Evolutionary conservation across 805 yeast genomes (phyloP), one percentile per base, ranked within the genome.

Genomic region (Candida piceae): DNA sequence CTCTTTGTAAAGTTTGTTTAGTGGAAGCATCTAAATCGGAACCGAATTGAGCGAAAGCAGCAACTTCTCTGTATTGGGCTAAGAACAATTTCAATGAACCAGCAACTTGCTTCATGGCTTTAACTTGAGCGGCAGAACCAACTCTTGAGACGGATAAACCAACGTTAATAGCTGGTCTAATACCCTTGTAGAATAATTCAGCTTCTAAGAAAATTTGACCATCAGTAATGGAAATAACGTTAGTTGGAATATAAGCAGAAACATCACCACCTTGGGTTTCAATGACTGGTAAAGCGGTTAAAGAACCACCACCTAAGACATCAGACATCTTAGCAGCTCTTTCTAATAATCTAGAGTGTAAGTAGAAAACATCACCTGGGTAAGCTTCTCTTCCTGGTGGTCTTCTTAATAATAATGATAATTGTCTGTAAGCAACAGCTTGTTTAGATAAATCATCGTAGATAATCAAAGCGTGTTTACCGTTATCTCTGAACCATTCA

Each of bases 21-120:
- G 99, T 93, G 45, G 97, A 88, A 59, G 99, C 97, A 74, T 93
- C 99, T 70, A 93, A 81, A 75, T 93, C 99, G 58, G 99, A 93
- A 83, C 99, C 99, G 80, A 93, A 93, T 80, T 93, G 99, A 62
- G 99, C 98, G 72, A 93, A 93, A 63, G 99, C 98, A 68, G 98
- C 98, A 62, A 93, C 98, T 83, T 93, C 99, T 87, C 99, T 89
- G 85, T 93, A 93, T 80, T 93, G 99, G 62, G 99, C 99, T 80
- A 93, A 85, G 96, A 88, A 93, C 72, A 93, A 86, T 75, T 93
- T 93, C 76, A 93, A 84, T 58, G 98, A 93, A 84, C 98, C 99
- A 58, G 98, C 98, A 73, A 93, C 97, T 80, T 93, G 97, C 77
- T 93, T 93, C 94, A 93, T 87, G 72, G 98, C 98, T 82, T 93